Evolutionary conservation across 2,329 filamentous ascomycete species (phyloP).

Genomic region (Phoma herbarum): DNA sequence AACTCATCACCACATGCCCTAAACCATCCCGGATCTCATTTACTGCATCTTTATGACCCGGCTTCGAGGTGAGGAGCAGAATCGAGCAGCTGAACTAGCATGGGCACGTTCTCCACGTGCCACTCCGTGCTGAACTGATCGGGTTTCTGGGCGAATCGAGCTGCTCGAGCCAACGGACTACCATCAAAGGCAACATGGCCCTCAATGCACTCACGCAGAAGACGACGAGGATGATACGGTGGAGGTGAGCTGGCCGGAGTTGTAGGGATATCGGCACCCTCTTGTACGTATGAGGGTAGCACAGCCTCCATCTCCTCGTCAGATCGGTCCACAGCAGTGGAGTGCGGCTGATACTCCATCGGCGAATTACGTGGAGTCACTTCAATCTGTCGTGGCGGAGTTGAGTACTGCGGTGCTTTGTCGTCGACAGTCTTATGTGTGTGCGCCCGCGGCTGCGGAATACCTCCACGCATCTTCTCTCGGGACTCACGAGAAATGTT

Average conservation of each 20-base stretch:
- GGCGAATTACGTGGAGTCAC: not conserved
- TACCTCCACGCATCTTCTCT: not conserved
- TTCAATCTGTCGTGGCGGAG: not conserved
- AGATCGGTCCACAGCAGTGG: not conserved
- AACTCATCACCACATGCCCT: not conserved
- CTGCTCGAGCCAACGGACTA: slow-evolving; percentile 22
- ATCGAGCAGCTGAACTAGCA: slow-evolving; percentile 13
- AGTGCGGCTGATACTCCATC: not conserved
- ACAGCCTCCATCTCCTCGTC: slow-evolving; percentile 8
- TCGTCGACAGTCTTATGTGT: not conserved
- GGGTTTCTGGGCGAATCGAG: slow-evolving; percentile 13
- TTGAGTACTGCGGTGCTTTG: not conserved
- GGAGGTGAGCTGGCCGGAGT: not conserved
- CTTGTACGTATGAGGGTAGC: not conserved
- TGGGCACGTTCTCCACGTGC: slow-evolving; percentile 11
- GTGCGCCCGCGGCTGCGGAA: not conserved
- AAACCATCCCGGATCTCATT: not conserved
- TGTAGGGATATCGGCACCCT: not conserved
- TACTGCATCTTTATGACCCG: not conserved
- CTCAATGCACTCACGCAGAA: slow-evolving; percentile 22
- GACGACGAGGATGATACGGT: slow-evolving; percentile 1
- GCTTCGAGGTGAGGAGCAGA: not conserved
- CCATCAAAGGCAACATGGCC: slow-evolving; percentile 13
- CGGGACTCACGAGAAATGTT: not conserved
- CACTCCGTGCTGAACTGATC: slow-evolving; percentile 7